Percentiles rank a stretch among this genome's conserved stretches.
These are phyloP conservation scores for Xylaria polymorpha DNA, from an alignment of 2,329 filamentous ascomycete genomes.

Conservation along the genomic window DNA sequence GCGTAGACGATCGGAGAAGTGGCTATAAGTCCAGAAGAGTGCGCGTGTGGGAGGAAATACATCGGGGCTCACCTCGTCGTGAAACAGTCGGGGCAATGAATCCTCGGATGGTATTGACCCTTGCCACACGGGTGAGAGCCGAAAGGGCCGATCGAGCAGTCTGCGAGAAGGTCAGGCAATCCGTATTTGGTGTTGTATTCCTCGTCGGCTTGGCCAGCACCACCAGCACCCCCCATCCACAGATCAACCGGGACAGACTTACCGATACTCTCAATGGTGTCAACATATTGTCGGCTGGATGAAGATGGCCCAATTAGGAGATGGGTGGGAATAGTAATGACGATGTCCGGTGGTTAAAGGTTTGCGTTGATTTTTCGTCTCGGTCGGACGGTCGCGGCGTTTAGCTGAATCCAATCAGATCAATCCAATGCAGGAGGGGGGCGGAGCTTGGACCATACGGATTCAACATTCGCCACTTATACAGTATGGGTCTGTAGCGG, in stretches of 20 bases:
- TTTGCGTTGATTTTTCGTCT: slow-evolving; percentile 48
- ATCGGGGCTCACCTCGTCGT: slow-evolving; percentile 66
- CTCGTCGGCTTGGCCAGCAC: not conserved
- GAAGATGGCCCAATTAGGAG: slow-evolving; percentile 61
- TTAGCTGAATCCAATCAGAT: slow-evolving; percentile 40
- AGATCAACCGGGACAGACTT: slow-evolving; percentile 49
- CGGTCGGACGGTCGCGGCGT: slow-evolving; percentile 33
- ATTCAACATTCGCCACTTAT: not conserved
- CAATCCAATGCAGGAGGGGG: slow-evolving; percentile 17
- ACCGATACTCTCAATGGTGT: slow-evolving; percentile 67
- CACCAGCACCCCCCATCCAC: not conserved
- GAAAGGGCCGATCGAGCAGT: slow-evolving; percentile 63
- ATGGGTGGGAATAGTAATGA: slow-evolving; percentile 41
- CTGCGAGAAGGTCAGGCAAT: slow-evolving; percentile 48
- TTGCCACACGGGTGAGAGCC: slow-evolving; percentile 62
- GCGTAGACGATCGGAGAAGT: slow-evolving; percentile 4
- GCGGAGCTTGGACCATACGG: slow-evolving; percentile 39
- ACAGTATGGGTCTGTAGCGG: not conserved
- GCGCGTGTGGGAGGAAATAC: slow-evolving; percentile 44
- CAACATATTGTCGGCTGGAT: slow-evolving; percentile 63
- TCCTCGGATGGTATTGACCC: slow-evolving; percentile 61
- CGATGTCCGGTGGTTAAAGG: slow-evolving; percentile 37
- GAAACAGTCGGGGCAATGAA: slow-evolving; percentile 71
- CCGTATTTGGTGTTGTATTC: not conserved
- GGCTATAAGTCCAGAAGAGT: not conserved